phyloP scores from a whole-genome alignment of 768 basidiomycete species.

The Astraeus odoratus region DNA sequence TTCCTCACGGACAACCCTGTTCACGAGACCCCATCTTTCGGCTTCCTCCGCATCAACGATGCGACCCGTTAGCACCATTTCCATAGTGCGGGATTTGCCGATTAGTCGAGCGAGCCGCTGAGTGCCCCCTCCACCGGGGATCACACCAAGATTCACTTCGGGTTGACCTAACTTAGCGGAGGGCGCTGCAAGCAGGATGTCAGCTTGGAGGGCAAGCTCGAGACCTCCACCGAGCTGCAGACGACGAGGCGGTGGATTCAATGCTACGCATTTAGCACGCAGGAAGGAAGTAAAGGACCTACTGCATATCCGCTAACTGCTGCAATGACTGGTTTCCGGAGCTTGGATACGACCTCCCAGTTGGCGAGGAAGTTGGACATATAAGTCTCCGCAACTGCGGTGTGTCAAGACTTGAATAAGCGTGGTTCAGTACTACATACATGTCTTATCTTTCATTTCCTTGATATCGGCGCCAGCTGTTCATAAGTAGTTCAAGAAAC shows the following conservation, averaged over 20 bases:
- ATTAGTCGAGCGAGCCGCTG: constrained; percentile 82
- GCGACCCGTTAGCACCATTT: constrained; percentile 84
- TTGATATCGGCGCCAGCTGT: constrained; percentile 96
- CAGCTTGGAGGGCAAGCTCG: constrained; percentile 94
- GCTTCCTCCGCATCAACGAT: constrained; percentile 78
- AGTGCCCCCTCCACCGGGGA: constrained; percentile 92
- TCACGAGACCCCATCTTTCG: constrained; percentile 81
- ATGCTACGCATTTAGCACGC: neutral
- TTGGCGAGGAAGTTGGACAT: constrained; percentile 76
- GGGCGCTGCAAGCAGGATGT: constrained; percentile 88
- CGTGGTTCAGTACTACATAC: constrained; percentile 37
- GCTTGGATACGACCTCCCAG: constrained; percentile 67
- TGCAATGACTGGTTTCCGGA: constrained; percentile 92
- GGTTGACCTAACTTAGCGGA: constrained; percentile 93
- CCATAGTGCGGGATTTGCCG: constrained; percentile 94
- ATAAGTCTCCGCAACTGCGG: constrained; percentile 78
- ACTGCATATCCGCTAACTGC: constrained; percentile 94
- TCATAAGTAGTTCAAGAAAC: neutral
- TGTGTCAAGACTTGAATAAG: neutral
- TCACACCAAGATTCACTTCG: constrained; percentile 92
- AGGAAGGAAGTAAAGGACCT: constrained; percentile 25
- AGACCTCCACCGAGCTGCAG: constrained; percentile 91
- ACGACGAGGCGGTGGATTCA: neutral
- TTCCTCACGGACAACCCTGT: constrained; percentile 68
- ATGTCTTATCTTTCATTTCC: constrained; percentile 96